Base-by-base conservation (phyloP, 163 green algal genomes). In the Botryococcus braunii region DNA sequence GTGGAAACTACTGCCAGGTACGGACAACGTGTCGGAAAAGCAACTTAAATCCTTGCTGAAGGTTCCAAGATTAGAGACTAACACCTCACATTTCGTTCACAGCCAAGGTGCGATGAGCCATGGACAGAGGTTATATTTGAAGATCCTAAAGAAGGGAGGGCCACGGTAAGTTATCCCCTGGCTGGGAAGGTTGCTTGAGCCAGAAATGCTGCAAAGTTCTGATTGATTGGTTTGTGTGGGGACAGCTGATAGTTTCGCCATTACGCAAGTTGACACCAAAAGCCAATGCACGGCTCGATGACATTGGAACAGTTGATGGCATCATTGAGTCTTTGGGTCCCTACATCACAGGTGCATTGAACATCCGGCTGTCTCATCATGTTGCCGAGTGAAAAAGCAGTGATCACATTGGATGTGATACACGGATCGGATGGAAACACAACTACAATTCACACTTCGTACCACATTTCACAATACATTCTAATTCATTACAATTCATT, bases 121-220 rank as follows among this genome's bases (percentile, higher is more conserved):
- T 92, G 86, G 86, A 83, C 79, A n/a, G 85, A 92, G 70, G 78
- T 86, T 21, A 75, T 88, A 25, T 91, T 84, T 74, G 73, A 77
- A 35, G 65, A 76, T 37, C 23, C 62, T 2, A 58, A 61, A 7
- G 85, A 89, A 46, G 85, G 85, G 29, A 77, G 72, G 34, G 35
- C 65, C 5, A 52, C 55, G 70, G 70, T 71, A 38, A 32, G 66
- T 39, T n/a, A 3, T 63, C 34, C 11, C 46, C 47, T 34, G 34
- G 23, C 55, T 29, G 17, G 55, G 55, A 27, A 27, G 27, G n/a
- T n/a, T n/a, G n/a, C n/a, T n/a, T n/a, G n/a, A 7, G 32, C 11
- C 5, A 3, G 32, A 1, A 31, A 31, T 11, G 25, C 25, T 65
- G 7, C 25, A 5, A 11, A 34, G 27, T 40, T 38, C 21, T 66